Conservation (phyloP, 306 rosid species). For the Malus sieversii region DNA sequence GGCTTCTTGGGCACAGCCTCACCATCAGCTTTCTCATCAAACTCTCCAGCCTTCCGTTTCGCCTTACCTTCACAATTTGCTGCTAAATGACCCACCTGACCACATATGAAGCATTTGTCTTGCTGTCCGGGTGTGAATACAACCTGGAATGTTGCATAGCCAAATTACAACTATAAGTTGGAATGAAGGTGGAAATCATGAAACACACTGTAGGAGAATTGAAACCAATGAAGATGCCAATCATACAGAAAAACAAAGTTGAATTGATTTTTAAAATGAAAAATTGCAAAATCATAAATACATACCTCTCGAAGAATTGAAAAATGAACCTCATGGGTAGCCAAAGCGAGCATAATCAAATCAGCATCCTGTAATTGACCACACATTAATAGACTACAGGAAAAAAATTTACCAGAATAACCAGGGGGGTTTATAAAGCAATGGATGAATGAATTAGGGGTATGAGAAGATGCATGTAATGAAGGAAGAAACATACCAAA, state of each 20-base stretch:
- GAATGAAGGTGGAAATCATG: neutral
- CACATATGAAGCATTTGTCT: constrained; percentile 93
- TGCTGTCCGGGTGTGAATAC: constrained; percentile 88
- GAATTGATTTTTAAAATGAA: neutral
- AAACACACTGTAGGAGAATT: neutral
- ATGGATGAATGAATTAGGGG: neutral
- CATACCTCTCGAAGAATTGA: constrained; percentile 96
- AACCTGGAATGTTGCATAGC: constrained; percentile 43
- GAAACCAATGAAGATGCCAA: neutral
- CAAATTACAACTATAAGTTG: constrained; percentile 13
- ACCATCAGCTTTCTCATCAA: constrained; percentile 70
- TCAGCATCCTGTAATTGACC: constrained; percentile 80
- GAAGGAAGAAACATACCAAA: constrained; percentile 70
- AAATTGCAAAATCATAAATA: neutral
- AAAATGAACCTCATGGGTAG: constrained; percentile 96
- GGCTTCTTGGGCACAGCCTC: constrained; percentile 66
- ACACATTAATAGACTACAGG: constrained; percentile 11
- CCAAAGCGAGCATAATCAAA: constrained; percentile 92
- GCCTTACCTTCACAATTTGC: constrained; percentile 83
- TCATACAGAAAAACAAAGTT: neutral
- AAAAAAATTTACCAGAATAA: neutral
- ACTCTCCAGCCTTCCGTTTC: constrained; percentile 79
- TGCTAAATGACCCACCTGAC: constrained; percentile 92
- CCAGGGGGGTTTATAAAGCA: neutral
- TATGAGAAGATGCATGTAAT: constrained; percentile 2